Evolutionary conservation across 2,329 filamentous ascomycete species (phyloP).

Genomic region (Colletotrichum eremochloae): DNA sequence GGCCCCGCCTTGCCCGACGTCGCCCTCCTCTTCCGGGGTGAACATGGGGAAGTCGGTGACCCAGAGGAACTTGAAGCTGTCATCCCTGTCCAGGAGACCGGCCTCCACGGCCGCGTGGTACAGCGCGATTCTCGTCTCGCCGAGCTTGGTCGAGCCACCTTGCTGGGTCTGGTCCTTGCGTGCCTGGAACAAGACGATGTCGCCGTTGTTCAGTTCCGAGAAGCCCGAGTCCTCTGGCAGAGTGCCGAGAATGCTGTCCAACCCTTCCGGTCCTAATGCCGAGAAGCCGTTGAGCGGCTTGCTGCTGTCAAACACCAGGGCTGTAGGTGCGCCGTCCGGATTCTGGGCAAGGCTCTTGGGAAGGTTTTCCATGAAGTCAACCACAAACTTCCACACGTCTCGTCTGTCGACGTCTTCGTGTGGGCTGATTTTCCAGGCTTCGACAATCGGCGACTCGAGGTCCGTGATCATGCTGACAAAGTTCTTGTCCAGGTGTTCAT

Average conservation of each 20-base stretch:
- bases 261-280: slow-evolving; percentile 69
- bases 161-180: slow-evolving; percentile 73
- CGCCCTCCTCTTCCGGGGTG: slow-evolving; percentile 73
- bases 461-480: slow-evolving; percentile 82
- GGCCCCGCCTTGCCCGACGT: slow-evolving; percentile 84
- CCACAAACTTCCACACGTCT: slow-evolving; percentile 72
- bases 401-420: slow-evolving; percentile 61
- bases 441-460: slow-evolving; percentile 77
- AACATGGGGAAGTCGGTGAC: slow-evolving; percentile 94
- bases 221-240: slow-evolving; percentile 46
- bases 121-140: slow-evolving; percentile 78
- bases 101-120: slow-evolving; percentile 77
- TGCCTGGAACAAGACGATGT: slow-evolving; percentile 86
- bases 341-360: slow-evolving; percentile 75
- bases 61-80: slow-evolving; percentile 81
- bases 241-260: slow-evolving; percentile 50
- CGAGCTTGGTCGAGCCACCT: slow-evolving; percentile 80
- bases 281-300: slow-evolving; percentile 84
- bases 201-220: slow-evolving; percentile 72
- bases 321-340: slow-evolving; percentile 81
- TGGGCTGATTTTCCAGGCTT: slow-evolving; percentile 78
- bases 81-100: slow-evolving; percentile 63
- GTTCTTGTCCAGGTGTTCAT: slow-evolving; percentile 71
- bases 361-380: slow-evolving; percentile 76
- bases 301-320: slow-evolving; percentile 80